phyloP scores from a whole-genome alignment of 2,329 filamentous ascomycete genomes.

The Aaosphaeria arxii region DNA sequence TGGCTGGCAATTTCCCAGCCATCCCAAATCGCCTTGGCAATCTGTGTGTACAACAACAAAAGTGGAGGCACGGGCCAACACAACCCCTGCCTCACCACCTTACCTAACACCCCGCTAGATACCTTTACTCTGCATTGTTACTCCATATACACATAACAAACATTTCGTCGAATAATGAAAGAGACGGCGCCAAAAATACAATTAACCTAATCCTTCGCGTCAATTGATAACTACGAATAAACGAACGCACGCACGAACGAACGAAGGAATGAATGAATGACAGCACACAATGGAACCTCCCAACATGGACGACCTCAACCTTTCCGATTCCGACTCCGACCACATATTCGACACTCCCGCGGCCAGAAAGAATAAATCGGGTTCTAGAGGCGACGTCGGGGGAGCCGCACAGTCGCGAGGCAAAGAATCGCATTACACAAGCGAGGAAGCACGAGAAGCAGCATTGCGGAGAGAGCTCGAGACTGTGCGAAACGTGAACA shows the following conservation, averaged over 20 bases:
- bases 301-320: slow-evolving; percentile 50
- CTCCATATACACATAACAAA: too few relatives aligned
- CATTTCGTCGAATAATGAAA: too few relatives aligned
- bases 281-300: slow-evolving; percentile 32
- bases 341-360: slow-evolving; percentile 58
- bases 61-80: background rate
- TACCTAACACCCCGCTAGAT: background rate
- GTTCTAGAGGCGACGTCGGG: slow-evolving; percentile 40
- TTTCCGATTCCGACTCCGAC: slow-evolving; percentile 56
- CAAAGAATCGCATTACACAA: slow-evolving; percentile 56
- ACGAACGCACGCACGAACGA: too few relatives aligned
- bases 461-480: slow-evolving; percentile 76
- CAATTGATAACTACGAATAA: too few relatives aligned
- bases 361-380: slow-evolving; percentile 34
- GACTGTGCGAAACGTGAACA: slow-evolving; percentile 81
- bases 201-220: too few relatives aligned
- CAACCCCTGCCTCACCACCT: background rate
- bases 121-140: too few relatives aligned
- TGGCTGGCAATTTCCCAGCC: slow-evolving; percentile 1
- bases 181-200: too few relatives aligned
- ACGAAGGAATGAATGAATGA: too few relatives aligned
- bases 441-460: slow-evolving; percentile 68
- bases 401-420: slow-evolving; percentile 36
- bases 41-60: too few relatives aligned
- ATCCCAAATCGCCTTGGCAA: background rate